A percentile compares a stretch with the other conserved stretches of the same genome.
These are phyloP conservation scores for Vararia minispora DNA, from an alignment of 768 basidiomycete genomes.

Conservation along the genomic window DNA sequence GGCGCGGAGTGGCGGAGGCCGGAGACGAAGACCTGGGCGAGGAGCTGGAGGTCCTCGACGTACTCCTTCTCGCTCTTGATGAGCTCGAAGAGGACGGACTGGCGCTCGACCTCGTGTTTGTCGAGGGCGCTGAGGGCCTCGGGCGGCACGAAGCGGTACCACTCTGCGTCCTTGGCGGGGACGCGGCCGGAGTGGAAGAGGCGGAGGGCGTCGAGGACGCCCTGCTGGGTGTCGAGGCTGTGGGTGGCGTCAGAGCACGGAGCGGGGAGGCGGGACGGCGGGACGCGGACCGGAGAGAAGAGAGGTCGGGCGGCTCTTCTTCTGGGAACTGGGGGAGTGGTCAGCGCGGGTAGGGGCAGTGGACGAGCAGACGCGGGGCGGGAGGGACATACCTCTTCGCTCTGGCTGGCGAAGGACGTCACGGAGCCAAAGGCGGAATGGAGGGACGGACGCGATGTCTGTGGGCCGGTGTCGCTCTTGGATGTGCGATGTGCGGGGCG, in stretches of 20 bases:
- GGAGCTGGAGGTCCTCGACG: conserved; percentile 63
- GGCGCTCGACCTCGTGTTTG: conserved; percentile 71
- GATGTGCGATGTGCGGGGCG: neutral
- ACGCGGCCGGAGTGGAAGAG: conserved; percentile 62
- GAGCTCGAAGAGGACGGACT: conserved; percentile 81
- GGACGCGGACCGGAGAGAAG: conserved; percentile 12
- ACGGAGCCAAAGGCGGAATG: conserved; percentile 5
- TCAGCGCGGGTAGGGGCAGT: too few species aligned
- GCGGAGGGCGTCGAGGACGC: too few species aligned
- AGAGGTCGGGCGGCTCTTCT: conserved; percentile 17
- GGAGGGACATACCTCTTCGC: conserved; percentile 6
- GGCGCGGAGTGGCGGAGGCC: conserved; percentile 51
- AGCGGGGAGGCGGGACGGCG: too few species aligned
- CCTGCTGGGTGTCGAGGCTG: conserved; percentile 55
- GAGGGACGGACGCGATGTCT: neutral
- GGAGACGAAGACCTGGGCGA: conserved; percentile 61
- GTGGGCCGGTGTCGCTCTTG: neutral
- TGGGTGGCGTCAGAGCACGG: neutral
- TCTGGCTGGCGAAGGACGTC: neutral
- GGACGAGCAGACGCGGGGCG: neutral
- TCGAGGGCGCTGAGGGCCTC: conserved; percentile 61
- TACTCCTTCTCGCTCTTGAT: conserved; percentile 88
- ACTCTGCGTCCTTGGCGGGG: conserved; percentile 63
- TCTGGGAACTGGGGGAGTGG: too few species aligned
- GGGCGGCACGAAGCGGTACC: conserved; percentile 71